Percentiles rank a stretch among this genome's conserved stretches.
phyloP scores from a whole-genome alignment of 2,329 filamentous ascomycete species.

The Myriosclerotinia curreyana region DNA sequence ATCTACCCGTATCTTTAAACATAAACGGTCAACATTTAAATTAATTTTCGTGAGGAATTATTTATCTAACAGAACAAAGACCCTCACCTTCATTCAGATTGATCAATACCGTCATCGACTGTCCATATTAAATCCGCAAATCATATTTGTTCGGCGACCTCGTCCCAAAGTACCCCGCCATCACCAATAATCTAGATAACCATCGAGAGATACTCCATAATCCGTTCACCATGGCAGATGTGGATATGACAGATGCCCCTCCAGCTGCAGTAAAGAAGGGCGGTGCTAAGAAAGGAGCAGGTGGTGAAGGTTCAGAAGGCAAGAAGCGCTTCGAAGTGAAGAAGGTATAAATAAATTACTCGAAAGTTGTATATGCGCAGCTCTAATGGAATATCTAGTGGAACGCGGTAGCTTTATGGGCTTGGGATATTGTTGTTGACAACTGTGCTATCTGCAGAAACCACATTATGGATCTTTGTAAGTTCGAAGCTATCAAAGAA shows the following conservation, averaged over 20 bases:
- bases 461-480: conserved; percentile 99
- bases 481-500: conserved; percentile 36
- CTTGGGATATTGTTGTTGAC: conserved; percentile 99
- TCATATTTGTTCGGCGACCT: conserved; percentile 6
- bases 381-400: conserved; percentile 56
- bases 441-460: conserved; percentile 99
- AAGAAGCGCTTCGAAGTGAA: conserved; percentile 99
- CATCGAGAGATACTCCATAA: conserved; percentile 9
- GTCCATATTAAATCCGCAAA: neutral
- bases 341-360: conserved; percentile 61
- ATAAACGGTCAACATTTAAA: neutral
- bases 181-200: conserved; percentile 10
- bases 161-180: conserved; percentile 29
- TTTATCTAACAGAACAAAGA: neutral
- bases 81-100: neutral
- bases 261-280: conserved; percentile 54
- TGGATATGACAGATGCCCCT: conserved; percentile 91
- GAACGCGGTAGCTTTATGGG: conserved; percentile 98
- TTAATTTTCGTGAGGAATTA: neutral
- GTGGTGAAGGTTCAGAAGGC: conserved; percentile 56
- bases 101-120: neutral
- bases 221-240: conserved; percentile 71
- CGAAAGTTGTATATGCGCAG: neutral
- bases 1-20: neutral
- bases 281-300: conserved; percentile 48